Evolutionary conservation across 192 early-diverging fungal genomes (phyloP), one percentile per base, ranked within the genome.

Genomic region (Coemansia sp.): DNA sequence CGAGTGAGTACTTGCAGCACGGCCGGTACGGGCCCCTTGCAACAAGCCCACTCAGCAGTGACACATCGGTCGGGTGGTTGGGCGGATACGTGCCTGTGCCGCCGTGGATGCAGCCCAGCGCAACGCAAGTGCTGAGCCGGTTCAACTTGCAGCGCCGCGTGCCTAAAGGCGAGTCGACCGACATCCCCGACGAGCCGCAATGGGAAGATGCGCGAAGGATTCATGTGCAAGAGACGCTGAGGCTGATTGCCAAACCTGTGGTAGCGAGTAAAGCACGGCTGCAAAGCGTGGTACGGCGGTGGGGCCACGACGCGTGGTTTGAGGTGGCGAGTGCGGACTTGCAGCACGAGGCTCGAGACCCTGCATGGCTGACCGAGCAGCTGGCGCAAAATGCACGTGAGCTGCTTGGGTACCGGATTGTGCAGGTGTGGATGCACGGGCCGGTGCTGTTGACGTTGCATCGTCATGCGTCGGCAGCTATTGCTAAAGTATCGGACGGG

Each of bases 61-160:
- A 44, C 10, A 26, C 11, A n/a, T 19, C 12, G 40, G 23, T 9
- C 31, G 48, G 56, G 11, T 75, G 67, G 73, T 42, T 51, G 2
- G 71, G 76, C 25, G 66, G 70, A 26, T 73, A 79, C 17, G 54
- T 79, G 1, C 76, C 76, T 1, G 71, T 66, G 25, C 71, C 67
- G 15, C 76, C 76, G 21, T 79, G 76, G 76, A 59, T 79, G 51
- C 76, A 79, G 64, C 76, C 76, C 10, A 79, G 71, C 50, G 76
- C 76, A 9, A 79, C 76, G 5, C 64, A 79, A 31, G 65, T 73
- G n/a, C 67, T 63, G n/a, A 66, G 57, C 23, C 63, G 57, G 3
- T 44, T 79, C 36, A 31, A 67, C 4, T 40, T 73, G n/a, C 50
- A 49, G n/a, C 65, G 64, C 23, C 26, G 44, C 26, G 51, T 31